These are phyloP conservation scores for Trichoderma sp. DNA, from an alignment of 2,329 filamentous ascomycete genomes.

Conservation along the genomic window DNA sequence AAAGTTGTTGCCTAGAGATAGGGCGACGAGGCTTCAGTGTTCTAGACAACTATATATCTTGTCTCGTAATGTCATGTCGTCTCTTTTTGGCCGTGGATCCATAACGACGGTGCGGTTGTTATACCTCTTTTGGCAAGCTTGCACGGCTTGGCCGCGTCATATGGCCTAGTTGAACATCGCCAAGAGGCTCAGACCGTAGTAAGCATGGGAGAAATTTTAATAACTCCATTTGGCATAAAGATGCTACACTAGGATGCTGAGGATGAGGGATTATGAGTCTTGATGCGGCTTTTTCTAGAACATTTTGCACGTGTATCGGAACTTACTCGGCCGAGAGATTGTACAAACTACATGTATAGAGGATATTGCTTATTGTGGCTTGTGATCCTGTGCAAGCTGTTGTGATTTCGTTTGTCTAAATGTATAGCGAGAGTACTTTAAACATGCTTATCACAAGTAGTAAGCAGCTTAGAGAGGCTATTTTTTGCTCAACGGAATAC, in stretches of 20 bases:
- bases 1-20: background rate
- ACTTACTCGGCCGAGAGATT: background rate
- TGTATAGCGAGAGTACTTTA: background rate
- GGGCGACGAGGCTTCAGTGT: background rate
- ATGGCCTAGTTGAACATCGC: background rate
- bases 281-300: background rate
- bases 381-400: background rate
- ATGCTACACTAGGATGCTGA: background rate
- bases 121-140: constrained; percentile 8
- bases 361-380: background rate
- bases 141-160: background rate
- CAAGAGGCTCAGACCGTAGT: background rate
- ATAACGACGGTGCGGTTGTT: background rate
- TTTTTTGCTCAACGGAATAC: too few species aligned
- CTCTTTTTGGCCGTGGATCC: background rate
- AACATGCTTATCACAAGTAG: too few species aligned
- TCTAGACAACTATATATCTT: background rate
- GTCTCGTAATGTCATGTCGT: background rate
- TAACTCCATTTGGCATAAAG: background rate
- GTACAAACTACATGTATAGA: background rate
- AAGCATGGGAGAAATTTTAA: background rate
- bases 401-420: background rate
- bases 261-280: background rate
- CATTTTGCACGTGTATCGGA: background rate
- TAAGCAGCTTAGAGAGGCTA: too few species aligned